Conservation (phyloP, 2,329 filamentous ascomycete species). For the Colletotrichum aenigma region DNA sequence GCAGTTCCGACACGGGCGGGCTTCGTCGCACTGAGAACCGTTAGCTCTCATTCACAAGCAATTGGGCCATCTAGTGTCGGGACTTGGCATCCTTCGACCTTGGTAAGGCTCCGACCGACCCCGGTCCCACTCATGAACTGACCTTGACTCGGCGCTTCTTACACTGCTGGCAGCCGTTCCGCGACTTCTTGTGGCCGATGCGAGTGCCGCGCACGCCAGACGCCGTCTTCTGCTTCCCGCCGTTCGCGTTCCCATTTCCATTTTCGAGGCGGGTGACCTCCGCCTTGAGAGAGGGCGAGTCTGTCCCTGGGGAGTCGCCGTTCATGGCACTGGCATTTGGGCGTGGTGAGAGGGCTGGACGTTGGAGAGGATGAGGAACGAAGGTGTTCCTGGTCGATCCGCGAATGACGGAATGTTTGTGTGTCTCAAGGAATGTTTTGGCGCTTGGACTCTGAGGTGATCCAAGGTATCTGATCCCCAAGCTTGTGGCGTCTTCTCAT, state of each 20-base stretch:
- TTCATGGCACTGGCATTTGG: conserved; percentile 2
- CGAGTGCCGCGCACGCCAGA: conserved; percentile 6
- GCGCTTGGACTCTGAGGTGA: background rate
- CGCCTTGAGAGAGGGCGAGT: conserved; percentile 6
- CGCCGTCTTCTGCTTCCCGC: background rate
- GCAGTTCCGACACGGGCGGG: conserved; percentile 16
- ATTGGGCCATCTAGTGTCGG: background rate
- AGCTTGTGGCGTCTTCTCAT: background rate
- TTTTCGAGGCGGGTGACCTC: conserved; percentile 1
- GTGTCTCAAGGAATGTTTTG: conserved; percentile 4
- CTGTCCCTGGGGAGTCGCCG: background rate
- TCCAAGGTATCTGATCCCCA: conserved; percentile 7
- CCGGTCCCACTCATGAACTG: background rate
- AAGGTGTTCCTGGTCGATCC: background rate
- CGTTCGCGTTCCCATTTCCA: background rate
- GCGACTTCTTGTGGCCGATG: conserved; percentile 17
- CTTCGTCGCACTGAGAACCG: conserved; percentile 11
- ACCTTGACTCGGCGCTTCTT: conserved; percentile 19
- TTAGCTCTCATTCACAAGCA: background rate
- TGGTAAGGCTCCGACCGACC: background rate
- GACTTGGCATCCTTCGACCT: background rate
- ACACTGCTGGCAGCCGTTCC: conserved; percentile 17
- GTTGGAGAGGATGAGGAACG: background rate
- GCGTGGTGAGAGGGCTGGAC: background rate
- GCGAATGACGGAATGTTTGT: background rate